Evolutionary conservation across 2,329 filamentous ascomycete genomes (phyloP), one percentile per base, ranked within the genome.

Genomic region (Pyrenophora seminiperda): DNA sequence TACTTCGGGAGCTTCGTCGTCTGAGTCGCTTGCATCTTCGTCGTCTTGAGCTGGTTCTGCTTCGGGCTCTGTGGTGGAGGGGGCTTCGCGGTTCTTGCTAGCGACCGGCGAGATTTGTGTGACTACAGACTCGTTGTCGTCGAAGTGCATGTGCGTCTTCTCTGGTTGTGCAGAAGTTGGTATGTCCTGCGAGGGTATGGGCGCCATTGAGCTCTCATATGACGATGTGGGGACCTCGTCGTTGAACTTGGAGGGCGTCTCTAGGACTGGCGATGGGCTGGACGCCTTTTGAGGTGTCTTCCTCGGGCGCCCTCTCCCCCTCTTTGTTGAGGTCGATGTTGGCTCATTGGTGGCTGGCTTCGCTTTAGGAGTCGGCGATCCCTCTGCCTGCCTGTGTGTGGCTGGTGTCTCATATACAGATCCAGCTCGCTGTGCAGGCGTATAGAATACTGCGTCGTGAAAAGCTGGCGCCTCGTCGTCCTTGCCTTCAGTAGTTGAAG

Each of bases 1-100:
- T 11, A 67, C 61, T 41, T 74, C 73, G n/a, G 73, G 71, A 5
- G 70, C 72, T 53, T 73, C 71, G 47, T 73, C 69, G 47, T 73
- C 72, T 0, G 70, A 70, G 54, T 72, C 70, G 54, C 57, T 66
- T 24, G 52, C 64, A 11, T 63, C 61, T 48, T 65, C 64, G 13
- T 69, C 56, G 10, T 56, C 43, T 17, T 55, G 42, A 7, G 50
- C 47, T 11, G 40, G 10, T 38, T 36, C 22, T 6, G 27, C 13
- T 32, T 36, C 40, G 17, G 40, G 41, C 13, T 45, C 44, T 38
- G 58, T 39, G 45, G 55, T 40, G 47, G 60, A 44, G 41, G 55
- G 17, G 43, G 50, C 19, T 54, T 55, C 41, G 54, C 54, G 22
- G 48, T 50, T 41, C n/a, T 44, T 43, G 50, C 54, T 59, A 19